phyloP scores from a whole-genome alignment of 768 basidiomycete species.

The Xerocomellus amylosporus region DNA sequence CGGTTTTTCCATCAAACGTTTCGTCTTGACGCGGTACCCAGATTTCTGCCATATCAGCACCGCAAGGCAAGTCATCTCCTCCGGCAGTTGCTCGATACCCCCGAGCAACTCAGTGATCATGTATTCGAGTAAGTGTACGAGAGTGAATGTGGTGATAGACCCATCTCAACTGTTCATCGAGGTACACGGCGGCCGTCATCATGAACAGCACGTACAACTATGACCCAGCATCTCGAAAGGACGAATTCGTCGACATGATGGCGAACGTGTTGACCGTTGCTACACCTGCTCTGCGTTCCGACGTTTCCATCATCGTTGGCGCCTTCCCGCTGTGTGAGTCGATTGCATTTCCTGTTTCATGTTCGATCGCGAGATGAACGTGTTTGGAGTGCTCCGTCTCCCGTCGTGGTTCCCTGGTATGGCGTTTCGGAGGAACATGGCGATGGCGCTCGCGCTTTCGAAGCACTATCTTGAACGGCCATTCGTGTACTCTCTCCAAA shows the following conservation, averaged over 20 bases:
- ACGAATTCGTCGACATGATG: neutral
- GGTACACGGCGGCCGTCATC: neutral
- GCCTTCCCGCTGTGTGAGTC: neutral
- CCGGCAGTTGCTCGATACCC: neutral
- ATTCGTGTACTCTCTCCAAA: neutral
- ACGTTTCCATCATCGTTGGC: neutral
- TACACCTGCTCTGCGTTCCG: no score
- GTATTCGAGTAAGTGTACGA: neutral
- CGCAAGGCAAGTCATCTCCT: neutral
- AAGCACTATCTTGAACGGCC: no score
- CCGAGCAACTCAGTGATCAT: neutral
- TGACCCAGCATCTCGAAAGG: neutral
- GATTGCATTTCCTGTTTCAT: neutral
- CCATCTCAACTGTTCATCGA: neutral
- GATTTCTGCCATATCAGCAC: no score
- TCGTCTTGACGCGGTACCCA: neutral
- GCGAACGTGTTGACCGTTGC: neutral
- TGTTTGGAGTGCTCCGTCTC: no score
- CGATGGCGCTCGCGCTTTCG: no score
- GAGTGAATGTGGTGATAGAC: no score
- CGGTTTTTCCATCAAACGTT: neutral
- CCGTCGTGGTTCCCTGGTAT: no score
- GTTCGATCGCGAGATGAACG: no score
- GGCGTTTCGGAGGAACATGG: neutral
- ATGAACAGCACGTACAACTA: conserved; percentile 3